Base-by-base conservation (phyloP, 805 yeast genomes). In the Wickerhamiella nectarea region DNA sequence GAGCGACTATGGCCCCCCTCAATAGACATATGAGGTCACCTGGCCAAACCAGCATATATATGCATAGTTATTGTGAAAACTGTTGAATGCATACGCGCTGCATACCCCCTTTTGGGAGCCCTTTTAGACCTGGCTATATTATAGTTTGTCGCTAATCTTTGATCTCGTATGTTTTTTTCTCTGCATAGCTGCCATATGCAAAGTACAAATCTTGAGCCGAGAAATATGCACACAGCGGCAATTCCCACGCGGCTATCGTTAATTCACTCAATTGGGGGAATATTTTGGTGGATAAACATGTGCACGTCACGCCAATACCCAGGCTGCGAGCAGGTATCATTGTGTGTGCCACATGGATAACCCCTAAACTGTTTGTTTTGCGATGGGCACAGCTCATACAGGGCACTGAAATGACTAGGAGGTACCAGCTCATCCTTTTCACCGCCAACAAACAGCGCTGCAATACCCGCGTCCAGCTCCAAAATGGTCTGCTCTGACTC, bases 341-440 rank as follows among this genome's bases (percentile, higher is more conserved):
- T 89, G 60, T 89, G 98, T 44, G 67, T 69, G 1, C 85, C 78
- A 33, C 71, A 66, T 20, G 71, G 72, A 50, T 73, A 84, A 44
- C 63, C 69, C 43, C 70, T 65, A 50, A 74, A 69, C 22, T 61
- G 59, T 58, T 85, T 86, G 12, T 61, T 56, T 1, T 59, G 55
- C 29, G 78, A 63, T 20, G 72, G 68, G 45, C 79, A 65, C 45
- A 76, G 51, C 25, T 68, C 71, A 56, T 60, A 79, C 19, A 86
- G 66, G 38, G 55, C 56, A 36, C 69, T 68, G 83, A 87, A 82
- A 56, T 89, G 96, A 1, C 52, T 50, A 0, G 95, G 94, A 3
- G 97, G 96, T 2, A 89, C 95, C 20, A 89, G 76, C 61, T 89
- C 98, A 64, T 89, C 98, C 28, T 68, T 65, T 11, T 70, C 61